Evolutionary conservation across 352 stramenopile species (phyloP), one percentile per base, ranked within the genome.

Genomic region (Hyaloperonospora brassicae): DNA sequence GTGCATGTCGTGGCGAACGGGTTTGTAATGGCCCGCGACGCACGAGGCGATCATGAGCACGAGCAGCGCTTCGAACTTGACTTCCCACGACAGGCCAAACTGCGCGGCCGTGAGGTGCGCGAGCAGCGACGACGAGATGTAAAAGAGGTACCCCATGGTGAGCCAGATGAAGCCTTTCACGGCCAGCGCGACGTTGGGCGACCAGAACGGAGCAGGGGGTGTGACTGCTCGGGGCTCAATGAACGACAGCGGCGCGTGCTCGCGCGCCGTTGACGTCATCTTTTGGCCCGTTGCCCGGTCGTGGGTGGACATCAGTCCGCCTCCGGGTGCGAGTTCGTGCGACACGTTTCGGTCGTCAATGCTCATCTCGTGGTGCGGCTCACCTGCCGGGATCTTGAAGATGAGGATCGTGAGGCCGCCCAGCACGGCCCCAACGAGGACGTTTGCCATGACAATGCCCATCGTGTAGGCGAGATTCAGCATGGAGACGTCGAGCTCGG

Each of bases 1-100:
- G 55, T 88, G 78, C 78, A 88, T 88, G 50, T 88, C 75, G 50
- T 86, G 78, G 21, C 78, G 75, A 46, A 88, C 86, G 4, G 58
- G 53, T 5, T 70, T 60, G 49, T 84, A 72, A 53, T 88, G 78
- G 5, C 78, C 78, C 5, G 78, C 78, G 22, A 86, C 35, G 47
- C 78, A 88, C 2, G 78, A 85, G 11, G 64, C 75, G 1, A 74
- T 50, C 73, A 88, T 88, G 27, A 88, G 57, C 45, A 88, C 78
- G 2, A 88, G 70, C 45, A 88, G 48, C 31, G 75, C 66, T 57
- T 88, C 78, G 43, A 88, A 79, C 57, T 84, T 88, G 40, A 88
- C 59, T 41, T 88, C 75, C 78, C 78, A 86, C 11, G 57, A 66
- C 35, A 79, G 50, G 5, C 78, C 78, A 34, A 76, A 85, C 6